Evolutionary conservation across 2,329 filamentous ascomycete species (phyloP), one percentile per base, ranked within the genome.

Genomic region (Aspergillus neotritici): DNA sequence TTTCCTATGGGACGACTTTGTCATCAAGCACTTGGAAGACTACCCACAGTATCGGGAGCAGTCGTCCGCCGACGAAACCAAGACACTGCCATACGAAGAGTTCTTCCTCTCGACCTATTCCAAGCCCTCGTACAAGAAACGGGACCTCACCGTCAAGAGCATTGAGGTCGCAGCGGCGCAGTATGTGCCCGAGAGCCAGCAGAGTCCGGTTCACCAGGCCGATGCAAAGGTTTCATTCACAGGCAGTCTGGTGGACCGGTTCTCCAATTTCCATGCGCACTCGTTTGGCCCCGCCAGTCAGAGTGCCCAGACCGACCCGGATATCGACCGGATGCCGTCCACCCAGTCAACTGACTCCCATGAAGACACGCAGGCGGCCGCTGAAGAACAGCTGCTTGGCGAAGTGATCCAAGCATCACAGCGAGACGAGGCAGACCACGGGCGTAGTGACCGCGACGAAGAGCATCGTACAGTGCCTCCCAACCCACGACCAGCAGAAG

Each of bases 1-100:
- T 10, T 66, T 61, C 16, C 42, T 73, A 11, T 72, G 69, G 66
- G 71, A 74, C 52, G 71, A 73, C 48, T 73, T 70, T 44, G 53
- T 73, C 39, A 69, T 67, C 40, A 61, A 63, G 49, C 61, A 70
- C 47, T 52, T 62, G 5, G 46, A 57, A 12, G 58, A 64, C 17
- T 74, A 71, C 46, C 58, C 53, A 3, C 40, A 41, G n/a, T 65
- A 73, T 46, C 36, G 62, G 4, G 43, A 57, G 29, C 39, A 57
- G n/a, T 57, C 55, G 40, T 36, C 46, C 5, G 52, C 53, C 9
- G 51, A 53, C 17, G 53, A 54, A 0, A 52, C 59, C 4, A 53
- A 63, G 29, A 46, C 51, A 14, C 39, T 65, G 13, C 37, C 45
- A 6, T 74, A 72, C 41, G 62, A 67, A 42, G 52, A 60, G 1